phyloP scores from a whole-genome alignment of 2,329 filamentous ascomycete genomes.

The Periglandula ipomoeae region DNA sequence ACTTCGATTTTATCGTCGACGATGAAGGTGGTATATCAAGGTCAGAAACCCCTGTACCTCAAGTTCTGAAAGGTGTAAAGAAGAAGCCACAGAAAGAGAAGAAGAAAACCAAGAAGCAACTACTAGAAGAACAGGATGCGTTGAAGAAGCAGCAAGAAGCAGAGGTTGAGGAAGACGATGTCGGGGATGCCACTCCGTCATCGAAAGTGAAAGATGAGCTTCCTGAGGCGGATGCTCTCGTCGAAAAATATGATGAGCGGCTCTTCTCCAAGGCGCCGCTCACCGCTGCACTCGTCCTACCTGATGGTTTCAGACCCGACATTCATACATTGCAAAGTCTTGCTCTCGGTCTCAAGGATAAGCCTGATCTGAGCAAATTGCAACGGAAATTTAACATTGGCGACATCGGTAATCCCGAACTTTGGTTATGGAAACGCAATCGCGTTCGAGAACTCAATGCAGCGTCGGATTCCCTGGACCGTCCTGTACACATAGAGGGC shows the following conservation, averaged over 20 bases:
- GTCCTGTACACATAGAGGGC: conserved; percentile 42
- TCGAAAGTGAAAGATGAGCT: conserved; percentile 18
- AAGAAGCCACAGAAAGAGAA: conserved; percentile 51
- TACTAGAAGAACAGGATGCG: conserved; percentile 58
- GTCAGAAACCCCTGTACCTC: conserved; percentile 36
- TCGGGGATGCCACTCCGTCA: conserved; percentile 32
- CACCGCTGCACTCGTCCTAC: conserved; percentile 33
- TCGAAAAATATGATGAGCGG: conserved; percentile 40
- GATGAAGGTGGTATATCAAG: conserved; percentile 30
- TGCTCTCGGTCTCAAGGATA: conserved; percentile 33
- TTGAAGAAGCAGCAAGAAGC: conserved; percentile 46
- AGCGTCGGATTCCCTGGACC: conserved; percentile 15
- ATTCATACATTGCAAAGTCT: conserved; percentile 36
- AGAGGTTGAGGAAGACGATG: conserved; percentile 26
- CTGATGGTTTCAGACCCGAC: conserved; percentile 35
- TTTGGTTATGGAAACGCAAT: conserved; percentile 50
- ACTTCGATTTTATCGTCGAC: conserved; percentile 37
- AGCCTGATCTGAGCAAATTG: conserved; percentile 39
- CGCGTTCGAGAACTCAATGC: conserved; percentile 48
- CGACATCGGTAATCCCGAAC: conserved; percentile 39
- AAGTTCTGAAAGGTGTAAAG: conserved; percentile 40
- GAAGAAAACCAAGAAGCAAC: conserved; percentile 71
- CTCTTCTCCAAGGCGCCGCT: conserved; percentile 40
- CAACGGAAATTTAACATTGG: conserved; percentile 35
- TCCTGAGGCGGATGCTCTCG: conserved; percentile 26